Evolutionary conservation across 352 stramenopile species (phyloP), one percentile per base, ranked within the genome.

Genomic region (Pythium brassicae): DNA sequence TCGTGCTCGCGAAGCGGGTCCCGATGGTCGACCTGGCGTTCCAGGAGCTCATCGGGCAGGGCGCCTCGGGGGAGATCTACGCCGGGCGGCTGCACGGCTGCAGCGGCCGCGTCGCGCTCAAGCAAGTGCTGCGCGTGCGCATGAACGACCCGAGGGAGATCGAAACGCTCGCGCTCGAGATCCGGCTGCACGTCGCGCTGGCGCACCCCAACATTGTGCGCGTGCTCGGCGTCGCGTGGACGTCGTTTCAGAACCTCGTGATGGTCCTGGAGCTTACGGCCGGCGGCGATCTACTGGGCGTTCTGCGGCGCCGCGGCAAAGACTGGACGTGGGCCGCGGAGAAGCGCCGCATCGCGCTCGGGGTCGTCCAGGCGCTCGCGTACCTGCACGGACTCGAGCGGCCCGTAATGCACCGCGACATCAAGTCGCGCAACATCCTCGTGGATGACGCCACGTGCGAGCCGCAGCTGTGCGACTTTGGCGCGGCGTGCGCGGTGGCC

Each of bases 371-470:
- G 35, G 77, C 66, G 17, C 49, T 82, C 55, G 67, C 74, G 27
- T 85, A 80, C 34, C 60, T 87, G n/a, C 75, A 87, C 50, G 39
- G 53, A 0, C 67, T 70, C 4, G 55, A 59, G 4, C 62, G 64
- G 22, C 67, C 75, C 8, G 65, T 83, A 20, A 60, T 87, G 10
- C 89, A 97, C 57, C 87, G 88, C 34, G 89, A 97, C 48, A 90
- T 97, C 56, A 97, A 97, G 66, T 93, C 85, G 44, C 83, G 87
- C 23, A 97, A 97, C 66, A 87, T 97, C 56, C 76, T 97, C 14
- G 64, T 97, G 22, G 80, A 91, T 47, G 67, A 57, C 2, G 54
- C 50, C 20, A 74, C 76, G 50, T 51, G 65, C 34, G 76, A 83
- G 39, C 65, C 76, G 2, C 62, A 62, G 35, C 56, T 87, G 49